Evolutionary conservation across 1,284 basidiomycete genomes (phyloP).

Genomic region (Rhodotorula sp.): DNA sequence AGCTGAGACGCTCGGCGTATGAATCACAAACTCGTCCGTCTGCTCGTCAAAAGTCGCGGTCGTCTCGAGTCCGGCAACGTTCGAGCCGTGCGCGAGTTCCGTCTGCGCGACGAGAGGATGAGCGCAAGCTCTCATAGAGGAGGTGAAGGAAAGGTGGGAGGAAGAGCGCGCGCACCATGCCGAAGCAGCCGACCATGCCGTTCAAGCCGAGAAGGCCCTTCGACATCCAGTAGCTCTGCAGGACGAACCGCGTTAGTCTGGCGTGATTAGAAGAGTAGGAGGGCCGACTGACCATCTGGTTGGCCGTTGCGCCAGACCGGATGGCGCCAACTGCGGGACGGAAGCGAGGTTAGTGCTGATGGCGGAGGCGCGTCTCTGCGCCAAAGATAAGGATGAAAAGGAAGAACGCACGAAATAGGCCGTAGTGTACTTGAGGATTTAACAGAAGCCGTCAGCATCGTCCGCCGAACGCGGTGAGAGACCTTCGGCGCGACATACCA

Average conservation of each 20-base stretch:
- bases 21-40: constrained; percentile 58
- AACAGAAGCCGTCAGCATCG: too few species aligned
- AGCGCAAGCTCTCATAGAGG: constrained; percentile 22
- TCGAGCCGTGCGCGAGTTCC: constrained; percentile 43
- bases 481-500: too few species aligned
- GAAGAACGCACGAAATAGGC: constrained; percentile 50
- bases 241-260: too few species aligned
- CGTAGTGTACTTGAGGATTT: constrained; percentile 52
- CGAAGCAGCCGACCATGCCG: constrained; percentile 59
- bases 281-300: constrained; percentile 43
- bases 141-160: constrained; percentile 57
- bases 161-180: constrained; percentile 52
- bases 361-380: too few species aligned
- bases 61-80: constrained; percentile 60
- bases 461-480: too few species aligned
- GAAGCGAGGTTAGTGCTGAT: background rate
- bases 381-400: too few species aligned
- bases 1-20: constrained; percentile 56
- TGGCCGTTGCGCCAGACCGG: constrained; percentile 11
- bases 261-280: too few species aligned
- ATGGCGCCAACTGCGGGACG: background rate
- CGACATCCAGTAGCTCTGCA: constrained; percentile 55
- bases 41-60: constrained; percentile 57
- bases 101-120: constrained; percentile 5
- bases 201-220: constrained; percentile 57